Conservation (phyloP, 345 rosid species). For the Populus alba region DNA sequence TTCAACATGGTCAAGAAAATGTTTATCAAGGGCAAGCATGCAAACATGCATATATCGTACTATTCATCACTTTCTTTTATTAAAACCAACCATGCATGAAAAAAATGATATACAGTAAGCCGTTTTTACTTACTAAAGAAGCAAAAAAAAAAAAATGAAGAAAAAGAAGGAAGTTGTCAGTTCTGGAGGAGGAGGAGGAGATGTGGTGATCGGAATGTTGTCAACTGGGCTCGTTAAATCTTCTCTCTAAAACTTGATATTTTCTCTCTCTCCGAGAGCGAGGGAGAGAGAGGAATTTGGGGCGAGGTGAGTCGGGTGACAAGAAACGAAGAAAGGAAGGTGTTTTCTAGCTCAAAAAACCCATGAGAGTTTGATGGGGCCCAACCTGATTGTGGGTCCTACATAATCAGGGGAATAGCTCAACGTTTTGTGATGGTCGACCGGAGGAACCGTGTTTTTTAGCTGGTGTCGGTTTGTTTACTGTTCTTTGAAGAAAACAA, state of each 20-base stretch:
- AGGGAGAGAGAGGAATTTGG: background rate
- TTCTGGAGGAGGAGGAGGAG: constrained; percentile 4
- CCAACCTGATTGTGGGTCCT: constrained; percentile 1
- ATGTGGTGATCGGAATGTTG: constrained; percentile 1
- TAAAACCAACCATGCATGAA: background rate
- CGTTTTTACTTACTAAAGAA: background rate
- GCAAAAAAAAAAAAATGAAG: background rate
- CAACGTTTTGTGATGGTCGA: background rate
- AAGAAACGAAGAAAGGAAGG: background rate
- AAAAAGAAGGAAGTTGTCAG: background rate
- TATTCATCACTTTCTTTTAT: background rate
- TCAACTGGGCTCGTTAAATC: background rate
- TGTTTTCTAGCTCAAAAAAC: constrained; percentile 1
- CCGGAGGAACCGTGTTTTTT: background rate
- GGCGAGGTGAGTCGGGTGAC: background rate
- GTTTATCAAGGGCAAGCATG: background rate
- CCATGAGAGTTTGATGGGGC: constrained; percentile 1
- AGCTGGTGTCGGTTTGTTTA: background rate
- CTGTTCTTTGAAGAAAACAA: background rate
- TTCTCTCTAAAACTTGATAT: background rate
- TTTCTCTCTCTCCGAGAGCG: background rate
- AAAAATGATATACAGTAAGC: background rate
- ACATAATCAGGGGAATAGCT: background rate
- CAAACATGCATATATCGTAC: background rate
- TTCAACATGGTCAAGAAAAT: background rate